Conservation (phyloP, 2,329 filamentous ascomycete genomes). For the Colletotrichum sp. region DNA sequence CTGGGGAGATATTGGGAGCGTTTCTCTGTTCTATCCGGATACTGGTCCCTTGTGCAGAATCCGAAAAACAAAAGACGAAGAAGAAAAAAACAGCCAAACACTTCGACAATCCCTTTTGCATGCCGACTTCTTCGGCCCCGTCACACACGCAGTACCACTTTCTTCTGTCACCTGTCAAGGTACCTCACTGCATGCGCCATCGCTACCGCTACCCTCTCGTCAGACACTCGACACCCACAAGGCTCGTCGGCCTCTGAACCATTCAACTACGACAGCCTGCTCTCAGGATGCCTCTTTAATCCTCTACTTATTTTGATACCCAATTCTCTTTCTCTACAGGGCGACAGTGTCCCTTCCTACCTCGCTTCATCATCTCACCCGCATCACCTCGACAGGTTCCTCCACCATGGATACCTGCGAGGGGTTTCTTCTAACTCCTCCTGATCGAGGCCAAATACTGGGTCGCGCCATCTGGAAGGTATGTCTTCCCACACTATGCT, state of each 20-base stretch:
- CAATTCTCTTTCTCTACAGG: not conserved
- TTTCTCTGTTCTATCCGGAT: not conserved
- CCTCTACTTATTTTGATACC: not conserved
- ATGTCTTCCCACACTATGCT: constrained; percentile 21
- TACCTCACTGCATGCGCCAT: constrained; percentile 6
- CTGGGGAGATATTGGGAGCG: not conserved
- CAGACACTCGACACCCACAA: not conserved
- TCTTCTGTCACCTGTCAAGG: not conserved
- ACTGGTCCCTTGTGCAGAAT: constrained; percentile 3
- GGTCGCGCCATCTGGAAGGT: constrained; percentile 60
- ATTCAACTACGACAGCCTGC: not conserved
- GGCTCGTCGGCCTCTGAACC: not conserved
- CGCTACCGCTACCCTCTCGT: not conserved
- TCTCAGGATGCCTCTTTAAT: constrained; percentile 15
- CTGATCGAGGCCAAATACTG: constrained; percentile 56
- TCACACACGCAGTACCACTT: not conserved
- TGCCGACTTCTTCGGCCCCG: not conserved
- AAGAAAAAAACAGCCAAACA: not conserved
- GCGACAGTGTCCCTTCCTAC: not conserved
- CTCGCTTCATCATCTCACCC: not conserved
- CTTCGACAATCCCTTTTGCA: not conserved
- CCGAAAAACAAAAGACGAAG: not conserved
- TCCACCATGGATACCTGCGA: constrained; percentile 36
- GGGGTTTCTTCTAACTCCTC: constrained; percentile 54
- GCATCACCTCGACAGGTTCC: not conserved